A percentile compares a stretch with the other conserved stretches of the same genome.
Evolutionary conservation across 2,329 filamentous ascomycete species (phyloP).

Genomic region (Chaetothyriales sp.): DNA sequence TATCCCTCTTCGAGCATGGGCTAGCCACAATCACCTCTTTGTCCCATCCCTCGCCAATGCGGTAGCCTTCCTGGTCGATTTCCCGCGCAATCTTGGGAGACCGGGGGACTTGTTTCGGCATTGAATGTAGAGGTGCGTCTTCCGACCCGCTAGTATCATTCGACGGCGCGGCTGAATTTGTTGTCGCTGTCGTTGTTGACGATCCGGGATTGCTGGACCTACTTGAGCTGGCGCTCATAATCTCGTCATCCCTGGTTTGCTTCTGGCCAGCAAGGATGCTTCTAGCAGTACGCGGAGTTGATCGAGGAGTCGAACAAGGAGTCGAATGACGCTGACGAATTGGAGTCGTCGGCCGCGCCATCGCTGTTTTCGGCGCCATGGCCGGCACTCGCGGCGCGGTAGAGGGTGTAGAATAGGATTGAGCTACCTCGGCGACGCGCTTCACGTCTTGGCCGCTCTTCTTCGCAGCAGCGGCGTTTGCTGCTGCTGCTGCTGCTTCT

Average conservation of each 20-base stretch:
- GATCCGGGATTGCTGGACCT: background rate
- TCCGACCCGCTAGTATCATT: background rate
- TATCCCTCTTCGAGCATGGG: background rate
- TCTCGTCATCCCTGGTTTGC: background rate
- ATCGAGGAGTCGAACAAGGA: background rate
- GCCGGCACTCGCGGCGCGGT: background rate
- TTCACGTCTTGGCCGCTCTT: background rate
- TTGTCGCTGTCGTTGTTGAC: background rate
- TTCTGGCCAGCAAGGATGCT: background rate
- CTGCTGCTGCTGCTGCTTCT: too few species aligned
- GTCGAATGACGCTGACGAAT: background rate
- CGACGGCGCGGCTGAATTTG: background rate
- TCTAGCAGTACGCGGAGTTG: background rate
- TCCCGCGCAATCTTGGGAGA: background rate
- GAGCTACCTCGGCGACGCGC: background rate
- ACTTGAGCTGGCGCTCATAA: background rate
- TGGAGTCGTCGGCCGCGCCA: background rate
- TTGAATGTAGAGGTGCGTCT: background rate
- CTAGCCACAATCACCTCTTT: background rate
- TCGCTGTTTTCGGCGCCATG: background rate
- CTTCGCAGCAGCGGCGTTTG: background rate
- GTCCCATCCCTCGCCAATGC: background rate
- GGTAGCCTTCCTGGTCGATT: background rate
- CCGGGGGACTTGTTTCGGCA: background rate
- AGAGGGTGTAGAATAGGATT: background rate